Conservation (phyloP, 495 filamentous ascomycete species). For the Talaromyces trachyspermus region DNA sequence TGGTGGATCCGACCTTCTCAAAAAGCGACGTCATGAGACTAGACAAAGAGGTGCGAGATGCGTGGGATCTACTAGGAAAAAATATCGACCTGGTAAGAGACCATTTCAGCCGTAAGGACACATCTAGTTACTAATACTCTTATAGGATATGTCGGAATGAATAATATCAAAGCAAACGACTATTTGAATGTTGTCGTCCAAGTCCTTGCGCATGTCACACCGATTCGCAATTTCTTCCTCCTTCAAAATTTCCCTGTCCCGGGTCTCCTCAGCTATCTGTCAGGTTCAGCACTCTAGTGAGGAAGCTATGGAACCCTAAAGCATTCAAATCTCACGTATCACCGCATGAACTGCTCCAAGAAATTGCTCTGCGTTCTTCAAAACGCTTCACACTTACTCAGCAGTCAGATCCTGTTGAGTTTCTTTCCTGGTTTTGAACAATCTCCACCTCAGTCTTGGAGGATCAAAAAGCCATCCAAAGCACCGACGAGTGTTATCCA, state of each 20-base stretch:
- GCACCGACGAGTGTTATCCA: slow-evolving; percentile 66
- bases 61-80: slow-evolving; percentile 74
- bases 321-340: slow-evolving; percentile 97
- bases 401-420: slow-evolving; percentile 93
- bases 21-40: slow-evolving; percentile 70
- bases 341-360: slow-evolving; percentile 92
- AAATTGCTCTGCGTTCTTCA: slow-evolving; percentile 80
- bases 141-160: slow-evolving; percentile 89
- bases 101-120: background rate
- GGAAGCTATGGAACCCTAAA: slow-evolving; percentile 96
- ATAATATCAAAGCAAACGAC: slow-evolving; percentile 99
- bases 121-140: background rate
- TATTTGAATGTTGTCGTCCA: slow-evolving; percentile 98
- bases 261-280: slow-evolving; percentile 54
- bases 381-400: slow-evolving; percentile 88
- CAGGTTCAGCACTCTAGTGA: slow-evolving; percentile 81
- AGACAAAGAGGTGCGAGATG: slow-evolving; percentile 66
- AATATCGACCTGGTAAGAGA: slow-evolving; percentile 68
- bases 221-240: slow-evolving; percentile 88
- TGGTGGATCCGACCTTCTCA: slow-evolving; percentile 83
- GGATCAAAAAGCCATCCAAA: slow-evolving; percentile 75
- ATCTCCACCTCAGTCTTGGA: slow-evolving; percentile 84
- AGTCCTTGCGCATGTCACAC: slow-evolving; percentile 79
- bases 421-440: slow-evolving; percentile 96
- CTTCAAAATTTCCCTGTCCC: slow-evolving; percentile 53